phyloP scores from a whole-genome alignment of 345 rosid genomes.

The Cardiospermum halicacabum region DNA sequence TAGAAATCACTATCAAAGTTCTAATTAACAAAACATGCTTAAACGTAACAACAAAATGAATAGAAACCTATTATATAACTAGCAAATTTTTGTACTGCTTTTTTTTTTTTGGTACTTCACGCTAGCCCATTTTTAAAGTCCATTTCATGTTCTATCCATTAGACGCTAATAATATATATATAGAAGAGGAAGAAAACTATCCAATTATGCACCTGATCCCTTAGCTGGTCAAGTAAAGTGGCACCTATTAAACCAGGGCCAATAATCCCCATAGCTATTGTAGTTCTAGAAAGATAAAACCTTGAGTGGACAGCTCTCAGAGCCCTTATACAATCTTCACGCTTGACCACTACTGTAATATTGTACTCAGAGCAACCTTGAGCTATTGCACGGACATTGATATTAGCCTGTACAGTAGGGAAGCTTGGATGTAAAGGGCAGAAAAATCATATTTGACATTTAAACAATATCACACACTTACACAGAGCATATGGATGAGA shows the following conservation, averaged over 20 bases:
- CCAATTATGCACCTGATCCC: constrained; percentile 66
- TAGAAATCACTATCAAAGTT: background rate
- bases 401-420: constrained; percentile 68
- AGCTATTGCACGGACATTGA: constrained; percentile 93
- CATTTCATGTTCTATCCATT: background rate
- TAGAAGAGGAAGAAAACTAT: background rate
- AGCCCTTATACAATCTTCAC: constrained; percentile 93
- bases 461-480: background rate
- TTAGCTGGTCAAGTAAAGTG: constrained; percentile 89
- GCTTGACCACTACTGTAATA: constrained; percentile 78
- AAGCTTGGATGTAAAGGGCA: background rate
- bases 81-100: too few species aligned
- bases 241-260: constrained; percentile 97
- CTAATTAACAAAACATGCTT: background rate
- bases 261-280: constrained; percentile 87
- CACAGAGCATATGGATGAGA: background rate
- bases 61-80: too few species aligned
- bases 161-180: background rate
- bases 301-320: constrained; percentile 96
- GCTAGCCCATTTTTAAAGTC: background rate
- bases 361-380: constrained; percentile 99
- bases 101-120: too few species aligned
- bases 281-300: constrained; percentile 90
- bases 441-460: background rate
- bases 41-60: too few species aligned